Conservation (phyloP, 306 rosid species). For the Rosa persica region DNA sequence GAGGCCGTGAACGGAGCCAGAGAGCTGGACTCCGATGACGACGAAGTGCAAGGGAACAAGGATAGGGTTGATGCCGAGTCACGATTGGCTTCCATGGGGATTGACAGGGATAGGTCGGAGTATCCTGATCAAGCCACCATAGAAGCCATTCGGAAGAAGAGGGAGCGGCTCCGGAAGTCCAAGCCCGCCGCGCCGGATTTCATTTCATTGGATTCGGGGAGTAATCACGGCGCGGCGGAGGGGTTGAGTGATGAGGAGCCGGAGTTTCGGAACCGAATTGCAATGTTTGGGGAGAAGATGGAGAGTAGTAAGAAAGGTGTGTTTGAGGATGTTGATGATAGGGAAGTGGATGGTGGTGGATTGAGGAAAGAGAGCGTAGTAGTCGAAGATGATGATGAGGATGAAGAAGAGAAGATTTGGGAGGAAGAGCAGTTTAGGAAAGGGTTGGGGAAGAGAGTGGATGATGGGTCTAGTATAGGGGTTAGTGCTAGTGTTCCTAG, state of each 20-base stretch:
- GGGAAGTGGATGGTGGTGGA: conserved; percentile 36
- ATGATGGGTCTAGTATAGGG: conserved; percentile 62
- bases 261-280: conserved; percentile 73
- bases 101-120: conserved; percentile 44
- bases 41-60: conserved; percentile 21
- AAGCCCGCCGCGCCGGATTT: conserved; percentile 71
- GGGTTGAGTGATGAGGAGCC: conserved; percentile 94
- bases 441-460: conserved; percentile 93
- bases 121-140: conserved; percentile 69
- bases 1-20: conserved; percentile 25
- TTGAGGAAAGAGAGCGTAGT: conserved; percentile 30
- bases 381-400: conserved; percentile 45
- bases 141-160: conserved; percentile 68
- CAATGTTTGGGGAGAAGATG: conserved; percentile 70
- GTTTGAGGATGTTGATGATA: conserved; percentile 78
- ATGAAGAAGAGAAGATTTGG: conserved; percentile 90
- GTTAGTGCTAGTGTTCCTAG: conserved; percentile 48
- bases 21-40: conserved; percentile 46
- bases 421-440: conserved; percentile 94
- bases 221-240: conserved; percentile 82
- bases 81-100: conserved; percentile 53
- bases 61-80: conserved; percentile 41
- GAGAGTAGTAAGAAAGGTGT: conserved; percentile 78
- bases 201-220: conserved; percentile 82
- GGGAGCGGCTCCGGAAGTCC: conserved; percentile 73